Evolutionary conservation across 495 filamentous ascomycete species (phyloP).

Genomic region (Neurospora discreta): DNA sequence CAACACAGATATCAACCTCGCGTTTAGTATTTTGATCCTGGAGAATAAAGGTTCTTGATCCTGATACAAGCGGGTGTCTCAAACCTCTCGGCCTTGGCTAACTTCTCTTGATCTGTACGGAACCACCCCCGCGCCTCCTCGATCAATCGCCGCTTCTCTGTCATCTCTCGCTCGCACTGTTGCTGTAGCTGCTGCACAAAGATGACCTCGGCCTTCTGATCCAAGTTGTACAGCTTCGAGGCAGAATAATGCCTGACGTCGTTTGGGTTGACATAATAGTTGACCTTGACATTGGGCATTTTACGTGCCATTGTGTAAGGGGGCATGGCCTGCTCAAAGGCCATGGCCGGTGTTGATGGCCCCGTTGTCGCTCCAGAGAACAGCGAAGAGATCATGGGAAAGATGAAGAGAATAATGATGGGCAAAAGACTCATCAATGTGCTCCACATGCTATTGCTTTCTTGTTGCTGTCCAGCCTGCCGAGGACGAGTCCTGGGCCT

Average conservation of each 20-base stretch:
- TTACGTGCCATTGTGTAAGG: constrained; percentile 63
- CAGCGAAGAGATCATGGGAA: constrained; percentile 73
- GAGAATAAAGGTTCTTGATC: constrained; percentile 15
- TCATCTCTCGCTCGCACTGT: constrained; percentile 62
- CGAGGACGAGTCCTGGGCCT: constrained; percentile 58
- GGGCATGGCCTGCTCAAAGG: constrained; percentile 53
- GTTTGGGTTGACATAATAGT: constrained; percentile 73
- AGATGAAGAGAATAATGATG: constrained; percentile 75
- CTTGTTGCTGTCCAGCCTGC: constrained; percentile 48
- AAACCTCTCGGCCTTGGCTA: constrained; percentile 38
- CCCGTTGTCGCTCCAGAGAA: constrained; percentile 50
- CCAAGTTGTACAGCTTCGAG: constrained; percentile 58
- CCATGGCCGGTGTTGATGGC: constrained; percentile 54
- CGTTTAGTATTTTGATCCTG: neutral
- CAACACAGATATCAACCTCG: neutral
- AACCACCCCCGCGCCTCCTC: constrained; percentile 88
- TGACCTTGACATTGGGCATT: constrained; percentile 57
- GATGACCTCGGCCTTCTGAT: constrained; percentile 61
- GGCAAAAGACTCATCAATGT: constrained; percentile 62
- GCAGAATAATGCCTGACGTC: constrained; percentile 60
- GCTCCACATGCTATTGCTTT: constrained; percentile 35
- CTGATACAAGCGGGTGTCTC: constrained; percentile 30
- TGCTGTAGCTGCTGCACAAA: constrained; percentile 54
- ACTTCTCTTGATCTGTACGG: constrained; percentile 63
- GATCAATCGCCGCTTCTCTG: constrained; percentile 48